phyloP scores from a whole-genome alignment of 2,329 filamentous ascomycete species.

The Hypomyces rosellus region DNA sequence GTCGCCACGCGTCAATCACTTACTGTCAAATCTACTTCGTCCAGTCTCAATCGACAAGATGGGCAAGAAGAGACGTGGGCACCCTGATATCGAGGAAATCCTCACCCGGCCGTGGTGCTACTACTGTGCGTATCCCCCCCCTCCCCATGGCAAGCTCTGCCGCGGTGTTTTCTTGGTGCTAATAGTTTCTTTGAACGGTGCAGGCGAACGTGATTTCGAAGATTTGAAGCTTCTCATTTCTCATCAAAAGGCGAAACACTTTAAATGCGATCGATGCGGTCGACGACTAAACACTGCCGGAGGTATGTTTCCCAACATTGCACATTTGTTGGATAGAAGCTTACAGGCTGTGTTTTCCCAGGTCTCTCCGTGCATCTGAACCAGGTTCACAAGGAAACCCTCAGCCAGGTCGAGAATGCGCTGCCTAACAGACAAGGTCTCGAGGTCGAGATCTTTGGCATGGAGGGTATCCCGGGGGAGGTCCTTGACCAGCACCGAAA shows the following conservation, averaged over 20 bases:
- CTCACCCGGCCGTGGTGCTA: constrained; percentile 91
- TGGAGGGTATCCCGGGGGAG: constrained; percentile 92
- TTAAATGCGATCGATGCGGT: constrained; percentile 90
- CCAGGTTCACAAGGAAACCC: constrained; percentile 93
- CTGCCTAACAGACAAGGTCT: constrained; percentile 77
- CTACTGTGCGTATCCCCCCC: constrained; percentile 59
- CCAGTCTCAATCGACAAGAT: constrained; percentile 36
- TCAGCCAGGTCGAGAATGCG: constrained; percentile 85
- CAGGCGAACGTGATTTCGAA: constrained; percentile 90
- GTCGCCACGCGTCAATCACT: background rate
- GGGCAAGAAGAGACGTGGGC: constrained; percentile 86
- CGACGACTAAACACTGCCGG: constrained; percentile 88
- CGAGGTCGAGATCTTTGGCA: constrained; percentile 94
- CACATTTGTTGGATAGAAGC: background rate
- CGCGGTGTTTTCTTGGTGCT: constrained; percentile 4
- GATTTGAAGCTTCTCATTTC: constrained; percentile 94
- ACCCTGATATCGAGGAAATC: constrained; percentile 82
- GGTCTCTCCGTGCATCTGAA: constrained; percentile 96
- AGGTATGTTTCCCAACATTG: constrained; percentile 48
- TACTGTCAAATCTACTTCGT: background rate
- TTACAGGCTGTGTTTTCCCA: constrained; percentile 29
- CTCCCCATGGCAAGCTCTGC: background rate
- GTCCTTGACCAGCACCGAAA: constrained; percentile 78
- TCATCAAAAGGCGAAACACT: constrained; percentile 99
- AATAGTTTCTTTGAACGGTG: constrained; percentile 16